Base-by-base conservation (phyloP, 2,329 filamentous ascomycete genomes). In the Aspergillus persii region DNA sequence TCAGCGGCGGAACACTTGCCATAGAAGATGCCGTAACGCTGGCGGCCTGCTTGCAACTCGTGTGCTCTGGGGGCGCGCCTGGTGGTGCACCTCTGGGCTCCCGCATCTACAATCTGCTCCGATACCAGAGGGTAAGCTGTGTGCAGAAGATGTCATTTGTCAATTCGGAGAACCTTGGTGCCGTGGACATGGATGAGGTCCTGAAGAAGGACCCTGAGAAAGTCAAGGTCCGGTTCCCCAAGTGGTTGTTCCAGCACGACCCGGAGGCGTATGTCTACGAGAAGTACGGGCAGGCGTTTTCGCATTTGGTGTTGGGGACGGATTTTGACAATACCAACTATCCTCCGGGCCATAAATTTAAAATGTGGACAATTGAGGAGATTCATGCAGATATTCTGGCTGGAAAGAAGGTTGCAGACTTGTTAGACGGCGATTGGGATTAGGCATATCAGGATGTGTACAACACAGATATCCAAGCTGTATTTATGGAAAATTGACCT, bases 141-240 rank as follows among this genome's bases (percentile, higher is more conserved):
- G 77, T 78, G 2, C 80, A 82, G 58, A 81, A 81, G 58, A 74
- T 81, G 39, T 76, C 77, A 47, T 80, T 77, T 36, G 72, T 76
- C 59, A 74, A 74, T 39, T 71, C 80, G 63, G 74, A 77, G 64
- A 46, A 54, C 3, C 46, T 54, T 12, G 48, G 51, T 9, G 30
- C 48, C 18, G 62, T 53, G 11, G 58, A 62, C 44, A 59, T 57
- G 60, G 52, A 62, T 18, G 58, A 27, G 8, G 49, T 62, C 33
- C 18, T 23, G 18, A 47, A 46, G n/a, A 58, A 55, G n/a, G 49
- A 59, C 5, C 53, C 61, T 4, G 18, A 55, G 3, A 52, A 50
- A 8, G 29, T 60, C 7, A 48, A 56, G 23, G 56, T 55, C 12
- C 31, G 46, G 7, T 54, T 56, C 31, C 51, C 58, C 1, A 31